Base-by-base conservation (phyloP, 1,284 basidiomycete species). In the Apiotrichum mycotoxinovorans region DNA sequence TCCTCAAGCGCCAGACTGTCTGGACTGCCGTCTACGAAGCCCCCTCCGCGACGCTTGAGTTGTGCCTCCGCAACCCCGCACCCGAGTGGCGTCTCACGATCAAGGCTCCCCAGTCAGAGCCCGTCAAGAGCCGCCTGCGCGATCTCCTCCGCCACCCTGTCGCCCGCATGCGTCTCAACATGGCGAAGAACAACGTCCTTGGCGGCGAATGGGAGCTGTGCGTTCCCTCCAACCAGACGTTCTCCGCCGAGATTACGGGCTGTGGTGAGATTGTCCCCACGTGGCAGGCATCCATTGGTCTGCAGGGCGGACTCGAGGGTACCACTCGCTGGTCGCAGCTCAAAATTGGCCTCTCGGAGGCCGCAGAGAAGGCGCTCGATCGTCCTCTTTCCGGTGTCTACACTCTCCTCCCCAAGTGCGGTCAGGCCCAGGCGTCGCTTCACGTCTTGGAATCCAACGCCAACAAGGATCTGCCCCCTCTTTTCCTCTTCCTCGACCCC, bases 41-140 rank as follows among this genome's bases (percentile, higher is more conserved):
- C 0, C 80, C 86, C 0, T 72, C 80, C 0, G 91, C 88, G 3
- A 80, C 77, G 1, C 82, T 95, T 34, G 89, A 95, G 68, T 81
- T 96, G 15, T 81, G 84, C 51, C 80, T 97, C 14, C 84, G 91
- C 66, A 84, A 85, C 7, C 81, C 85, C 64, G 84, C 85, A 52
- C 86, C 89, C 0, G 89, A 94, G 72, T 97, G 94, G 94, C 83
- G 88, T 14, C 76, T 96, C 20, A 91, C 85, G 57, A 89, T 85
- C 34, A 83, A 84, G 52, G 83, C 91, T 2, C 80, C 85, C 33
- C 80, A 81, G 0, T 78, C 72, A 23, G 87, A 89, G 63, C 85
- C 91, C 0, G 89, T 87, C 5, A 91, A 89, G 64, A 86, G 89
- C 46, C 84, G 87, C 38, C 84, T 92, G 49, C 87, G 94, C 35